These are phyloP conservation scores for Penicillium pancosmium DNA, from an alignment of 495 filamentous ascomycete species.

Conservation along the genomic window DNA sequence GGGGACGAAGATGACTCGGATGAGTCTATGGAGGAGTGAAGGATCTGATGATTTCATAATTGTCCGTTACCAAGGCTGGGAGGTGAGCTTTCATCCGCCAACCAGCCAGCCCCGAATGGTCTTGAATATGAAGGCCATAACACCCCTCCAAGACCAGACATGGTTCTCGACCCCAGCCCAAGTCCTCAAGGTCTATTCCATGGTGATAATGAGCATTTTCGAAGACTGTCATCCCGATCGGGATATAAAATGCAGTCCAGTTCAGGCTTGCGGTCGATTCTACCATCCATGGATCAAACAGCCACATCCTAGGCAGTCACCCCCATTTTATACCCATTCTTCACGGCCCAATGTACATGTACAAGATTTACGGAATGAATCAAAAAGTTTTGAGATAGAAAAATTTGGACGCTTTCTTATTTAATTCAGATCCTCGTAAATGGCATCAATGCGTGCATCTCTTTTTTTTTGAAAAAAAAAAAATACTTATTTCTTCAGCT, in stretches of 20 bases:
- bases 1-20: slow-evolving; percentile 40
- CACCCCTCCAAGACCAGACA: neutral
- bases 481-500: slow-evolving; percentile 47
- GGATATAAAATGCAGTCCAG: neutral
- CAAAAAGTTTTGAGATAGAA: slow-evolving; percentile 19
- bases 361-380: slow-evolving; percentile 20
- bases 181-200: neutral
- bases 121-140: neutral
- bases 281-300: neutral
- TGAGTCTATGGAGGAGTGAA: slow-evolving; percentile 46
- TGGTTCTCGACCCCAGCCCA: neutral
- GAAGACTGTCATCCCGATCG: neutral
- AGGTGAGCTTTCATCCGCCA: neutral
- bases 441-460: slow-evolving; percentile 12
- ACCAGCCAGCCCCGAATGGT: neutral
- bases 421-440: slow-evolving; percentile 19
- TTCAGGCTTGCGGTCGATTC: neutral
- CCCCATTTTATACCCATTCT: slow-evolving; percentile 26
- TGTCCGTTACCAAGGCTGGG: neutral
- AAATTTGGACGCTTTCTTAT: slow-evolving; percentile 16
- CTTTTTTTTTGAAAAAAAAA: neutral
- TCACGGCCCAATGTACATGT: slow-evolving; percentile 22
- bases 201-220: neutral
- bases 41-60: neutral
- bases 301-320: neutral